A percentile compares a stretch with the other conserved stretches of the same genome.
phyloP scores from a whole-genome alignment of 345 rosid species.

The Microcos paniculata region DNA sequence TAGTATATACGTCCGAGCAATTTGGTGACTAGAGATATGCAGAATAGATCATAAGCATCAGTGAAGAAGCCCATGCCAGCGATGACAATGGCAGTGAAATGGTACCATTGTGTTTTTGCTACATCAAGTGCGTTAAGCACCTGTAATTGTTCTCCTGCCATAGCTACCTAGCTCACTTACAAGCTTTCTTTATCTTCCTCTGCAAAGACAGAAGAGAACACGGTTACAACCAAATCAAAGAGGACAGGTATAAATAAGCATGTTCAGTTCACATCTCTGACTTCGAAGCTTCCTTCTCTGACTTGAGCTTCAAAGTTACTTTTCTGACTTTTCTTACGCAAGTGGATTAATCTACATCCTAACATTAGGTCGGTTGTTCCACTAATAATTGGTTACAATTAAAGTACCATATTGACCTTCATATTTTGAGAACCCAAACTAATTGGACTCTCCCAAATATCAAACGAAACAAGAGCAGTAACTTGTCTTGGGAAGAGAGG shows the following conservation, averaged over 20 bases:
- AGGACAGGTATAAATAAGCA: not conserved
- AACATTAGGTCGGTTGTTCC: not conserved
- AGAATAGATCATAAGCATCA: constrained; percentile 79
- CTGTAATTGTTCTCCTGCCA: constrained; percentile 53
- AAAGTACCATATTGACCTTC: not conserved
- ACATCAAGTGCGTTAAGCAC: constrained; percentile 70
- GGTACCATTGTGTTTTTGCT: constrained; percentile 83
- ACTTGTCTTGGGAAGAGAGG: not conserved
- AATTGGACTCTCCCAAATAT: not conserved
- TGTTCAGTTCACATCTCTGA: not conserved
- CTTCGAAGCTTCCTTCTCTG: not conserved
- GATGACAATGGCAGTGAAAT: constrained; percentile 71
- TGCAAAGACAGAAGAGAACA: constrained; percentile 14
- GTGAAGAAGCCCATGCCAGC: constrained; percentile 93
- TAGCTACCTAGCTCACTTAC: constrained; percentile 11
- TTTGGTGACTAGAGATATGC: constrained; percentile 81
- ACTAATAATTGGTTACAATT: not conserved
- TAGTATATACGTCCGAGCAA: constrained; percentile 76
- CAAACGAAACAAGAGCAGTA: not conserved
- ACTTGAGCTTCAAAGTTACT: not conserved
- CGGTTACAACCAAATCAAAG: not conserved
- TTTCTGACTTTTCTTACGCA: not conserved
- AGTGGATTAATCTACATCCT: not conserved
- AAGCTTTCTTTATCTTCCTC: not conserved
- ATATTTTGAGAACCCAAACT: not conserved